Evolutionary conservation across 2,329 filamentous ascomycete genomes (phyloP).

Genomic region (Fusarium verrucosum): DNA sequence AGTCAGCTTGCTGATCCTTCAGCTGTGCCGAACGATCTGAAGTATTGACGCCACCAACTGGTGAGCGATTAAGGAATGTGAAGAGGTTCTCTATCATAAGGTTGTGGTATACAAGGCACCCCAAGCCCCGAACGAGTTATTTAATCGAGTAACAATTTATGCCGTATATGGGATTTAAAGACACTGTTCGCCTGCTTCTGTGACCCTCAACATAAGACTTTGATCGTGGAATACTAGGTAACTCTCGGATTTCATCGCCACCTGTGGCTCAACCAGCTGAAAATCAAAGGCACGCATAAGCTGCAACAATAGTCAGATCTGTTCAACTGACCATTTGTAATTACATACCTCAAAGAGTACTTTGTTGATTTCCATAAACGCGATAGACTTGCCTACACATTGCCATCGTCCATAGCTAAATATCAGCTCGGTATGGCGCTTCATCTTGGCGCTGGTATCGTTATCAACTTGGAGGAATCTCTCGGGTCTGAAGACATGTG

Average conservation of each 20-base stretch:
- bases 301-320: not conserved
- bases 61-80: too few species aligned
- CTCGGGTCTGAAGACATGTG: not conserved
- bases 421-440: not conserved
- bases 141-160: too few species aligned
- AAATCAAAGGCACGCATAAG: not conserved
- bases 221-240: not conserved
- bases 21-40: not conserved
- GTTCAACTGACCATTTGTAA: fast-evolving
- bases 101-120: too few species aligned
- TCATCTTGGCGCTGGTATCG: not conserved
- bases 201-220: not conserved
- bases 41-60: not conserved
- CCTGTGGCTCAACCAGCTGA: not conserved
- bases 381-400: not conserved
- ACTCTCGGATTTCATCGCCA: slow-evolving; percentile 1
- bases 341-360: not conserved
- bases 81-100: too few species aligned
- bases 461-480: slow-evolving; percentile 1
- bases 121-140: too few species aligned
- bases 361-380: slow-evolving; percentile 3
- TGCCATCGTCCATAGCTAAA: slow-evolving; percentile 7
- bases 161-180: too few species aligned
- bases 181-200: not conserved
- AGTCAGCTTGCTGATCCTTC: not conserved